Conservation (phyloP, 495 filamentous ascomycete genomes). For the Penicillium malachiteum region DNA sequence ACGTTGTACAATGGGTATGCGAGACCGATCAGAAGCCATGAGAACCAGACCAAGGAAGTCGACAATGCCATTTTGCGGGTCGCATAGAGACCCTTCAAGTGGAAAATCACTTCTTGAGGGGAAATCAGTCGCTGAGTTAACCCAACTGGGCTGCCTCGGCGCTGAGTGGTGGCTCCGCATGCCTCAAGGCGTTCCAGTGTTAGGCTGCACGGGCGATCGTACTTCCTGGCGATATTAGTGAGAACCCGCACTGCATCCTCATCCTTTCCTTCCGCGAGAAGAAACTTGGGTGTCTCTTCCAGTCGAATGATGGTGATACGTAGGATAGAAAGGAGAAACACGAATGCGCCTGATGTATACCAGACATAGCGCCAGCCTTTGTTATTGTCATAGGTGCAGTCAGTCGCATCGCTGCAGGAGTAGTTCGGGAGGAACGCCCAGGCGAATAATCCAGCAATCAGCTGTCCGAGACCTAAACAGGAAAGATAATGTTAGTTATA, state of each 20-base stretch:
- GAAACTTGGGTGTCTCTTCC: conserved; percentile 71
- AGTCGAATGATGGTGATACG: conserved; percentile 68
- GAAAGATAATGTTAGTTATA: not conserved
- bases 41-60: conserved; percentile 65
- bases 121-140: conserved; percentile 41
- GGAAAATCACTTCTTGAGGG: conserved; percentile 49
- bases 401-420: conserved; percentile 13
- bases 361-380: conserved; percentile 57
- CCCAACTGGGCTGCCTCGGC: conserved; percentile 31
- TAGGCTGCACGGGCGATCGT: conserved; percentile 61
- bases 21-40: conserved; percentile 68
- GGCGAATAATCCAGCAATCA: conserved; percentile 40
- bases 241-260: conserved; percentile 59
- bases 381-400: conserved; percentile 49
- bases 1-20: conserved; percentile 71
- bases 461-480: conserved; percentile 24
- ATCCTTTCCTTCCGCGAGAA: conserved; percentile 63
- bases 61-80: conserved; percentile 60
- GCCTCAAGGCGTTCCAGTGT: conserved; percentile 56
- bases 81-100: conserved; percentile 62
- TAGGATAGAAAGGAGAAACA: conserved; percentile 62
- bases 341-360: conserved; percentile 62
- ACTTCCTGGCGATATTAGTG: conserved; percentile 58
- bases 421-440: conserved; percentile 36
- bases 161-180: conserved; percentile 16